Evolutionary conservation across 768 basidiomycete species (phyloP), one percentile per base, ranked within the genome.

Genomic region (Rhodotorula kratochvilovae): DNA sequence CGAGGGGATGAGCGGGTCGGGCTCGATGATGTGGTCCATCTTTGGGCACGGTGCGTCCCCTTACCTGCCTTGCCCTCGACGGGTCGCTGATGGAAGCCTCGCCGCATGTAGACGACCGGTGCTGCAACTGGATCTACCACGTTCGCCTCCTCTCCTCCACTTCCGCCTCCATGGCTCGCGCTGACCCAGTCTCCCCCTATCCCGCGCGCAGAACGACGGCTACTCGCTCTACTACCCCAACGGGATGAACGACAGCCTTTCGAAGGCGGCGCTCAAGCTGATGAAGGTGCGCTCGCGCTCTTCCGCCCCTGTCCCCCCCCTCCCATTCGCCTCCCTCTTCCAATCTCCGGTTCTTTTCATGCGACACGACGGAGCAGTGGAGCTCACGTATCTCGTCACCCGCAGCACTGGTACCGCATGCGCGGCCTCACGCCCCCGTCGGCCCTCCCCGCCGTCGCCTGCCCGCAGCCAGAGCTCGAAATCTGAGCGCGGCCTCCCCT

Each of bases 11-110:
- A 21, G 39, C 5, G 76, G 76, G 3, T 57, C 72, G 1, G 79
- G 78, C 7, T 77, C 76, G 51, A 66, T 77, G 58, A 79, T 78
- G 61, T 80, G 78, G 79, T 76, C 74, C 58, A 55, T 80, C 15
- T 80, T 80, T 31, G 78, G 78, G 13, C 78, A 80, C 65, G 79
- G 70, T 67, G 29, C 29, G 21, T 45, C 13, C 43, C 12, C 3
- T 10, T 45, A 6, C 39, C 4, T 70, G 63, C 42, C 23, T 19
- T 21, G 55, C 33, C 8, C 33, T 39, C 31, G 33, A 33, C n/a
- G 35, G 56, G 6, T 27, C 29, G 17, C 8, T 31, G 39, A 31
- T 25, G 29, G 21, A 0, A 16, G 31, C 13, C 54, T 3, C n/a
- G 27, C 21, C 39, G 39, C 11, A 2, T 8, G 51, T 67, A 73